Conservation (phyloP, 2,329 filamentous ascomycete species). For the Aspergillus alliaceus region DNA sequence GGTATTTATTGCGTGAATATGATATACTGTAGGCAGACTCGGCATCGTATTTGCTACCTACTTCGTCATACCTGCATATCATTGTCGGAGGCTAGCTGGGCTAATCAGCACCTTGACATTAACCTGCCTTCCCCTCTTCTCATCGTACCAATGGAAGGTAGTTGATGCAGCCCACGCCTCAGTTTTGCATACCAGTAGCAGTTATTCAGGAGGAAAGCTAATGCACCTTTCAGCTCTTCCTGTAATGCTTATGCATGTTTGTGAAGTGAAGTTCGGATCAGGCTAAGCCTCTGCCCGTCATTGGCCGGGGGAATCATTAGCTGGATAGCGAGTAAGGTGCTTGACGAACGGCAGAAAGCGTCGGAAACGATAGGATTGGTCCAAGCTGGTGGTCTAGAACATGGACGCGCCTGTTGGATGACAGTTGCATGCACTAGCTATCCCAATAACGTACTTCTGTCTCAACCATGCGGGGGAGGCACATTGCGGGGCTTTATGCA, state of each 20-base stretch:
- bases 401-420: not conserved
- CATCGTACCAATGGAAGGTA: not conserved
- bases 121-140: not conserved
- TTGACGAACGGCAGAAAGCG: not conserved
- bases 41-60: accelerated
- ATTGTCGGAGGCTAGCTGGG: not conserved
- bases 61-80: not conserved
- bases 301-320: not conserved
- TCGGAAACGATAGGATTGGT: not conserved
- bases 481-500: no score
- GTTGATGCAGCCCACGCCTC: not conserved
- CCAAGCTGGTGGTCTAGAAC: not conserved
- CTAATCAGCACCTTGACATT: not conserved
- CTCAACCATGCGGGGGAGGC: no score
- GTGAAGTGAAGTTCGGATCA: not conserved
- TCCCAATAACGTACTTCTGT: no score
- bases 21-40: no score
- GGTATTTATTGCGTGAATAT: no score
- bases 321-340: not conserved
- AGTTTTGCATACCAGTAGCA: no score
- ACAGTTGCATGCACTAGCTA: not conserved
- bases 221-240: not conserved
- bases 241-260: not conserved
- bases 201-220: not conserved
- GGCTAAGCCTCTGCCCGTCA: not conserved